Conservation (phyloP, 805 yeast species). For the Vanderwaltozyma verrucispora region DNA sequence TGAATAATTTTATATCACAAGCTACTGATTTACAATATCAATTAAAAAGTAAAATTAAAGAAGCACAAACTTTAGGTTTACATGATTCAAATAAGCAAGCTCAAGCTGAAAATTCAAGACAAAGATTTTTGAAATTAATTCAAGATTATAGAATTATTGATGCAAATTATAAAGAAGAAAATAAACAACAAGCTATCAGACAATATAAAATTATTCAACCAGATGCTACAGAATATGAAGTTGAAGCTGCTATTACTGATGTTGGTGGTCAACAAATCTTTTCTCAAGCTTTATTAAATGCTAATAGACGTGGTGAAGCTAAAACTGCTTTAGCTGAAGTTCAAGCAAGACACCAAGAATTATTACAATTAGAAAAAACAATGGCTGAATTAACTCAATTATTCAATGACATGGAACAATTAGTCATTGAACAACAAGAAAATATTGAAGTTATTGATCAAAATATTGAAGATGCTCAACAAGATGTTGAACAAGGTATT, state of each 20-base stretch:
- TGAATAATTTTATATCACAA: slow-evolving; percentile 68
- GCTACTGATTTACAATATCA: slow-evolving; percentile 67
- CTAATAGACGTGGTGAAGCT: slow-evolving; percentile 89
- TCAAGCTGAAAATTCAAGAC: slow-evolving; percentile 84
- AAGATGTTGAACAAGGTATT: slow-evolving; percentile 86
- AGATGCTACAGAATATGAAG: slow-evolving; percentile 73
- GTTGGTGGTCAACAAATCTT: slow-evolving; percentile 83
- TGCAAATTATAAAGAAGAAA: slow-evolving; percentile 74
- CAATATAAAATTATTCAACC: slow-evolving; percentile 88
- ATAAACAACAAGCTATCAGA: slow-evolving; percentile 80
- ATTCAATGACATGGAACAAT: slow-evolving; percentile 91
- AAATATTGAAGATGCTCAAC: slow-evolving; percentile 73
- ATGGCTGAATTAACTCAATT: slow-evolving; percentile 93
- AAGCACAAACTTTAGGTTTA: slow-evolving; percentile 59
- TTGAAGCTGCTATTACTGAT: slow-evolving; percentile 76
- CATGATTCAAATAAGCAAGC: slow-evolving; percentile 72
- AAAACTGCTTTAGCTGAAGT: slow-evolving; percentile 92
- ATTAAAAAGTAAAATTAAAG: slow-evolving; percentile 67
- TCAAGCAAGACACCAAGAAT: slow-evolving; percentile 89
- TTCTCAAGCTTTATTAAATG: slow-evolving; percentile 81
- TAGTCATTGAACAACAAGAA: slow-evolving; percentile 92
- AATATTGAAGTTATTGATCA: slow-evolving; percentile 75
- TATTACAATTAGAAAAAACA: slow-evolving; percentile 87
- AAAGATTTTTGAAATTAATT: slow-evolving; percentile 73
- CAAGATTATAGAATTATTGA: slow-evolving; percentile 82